phyloP scores from a whole-genome alignment of 139 green algal genomes.

The Picochlorum costavermella region DNA sequence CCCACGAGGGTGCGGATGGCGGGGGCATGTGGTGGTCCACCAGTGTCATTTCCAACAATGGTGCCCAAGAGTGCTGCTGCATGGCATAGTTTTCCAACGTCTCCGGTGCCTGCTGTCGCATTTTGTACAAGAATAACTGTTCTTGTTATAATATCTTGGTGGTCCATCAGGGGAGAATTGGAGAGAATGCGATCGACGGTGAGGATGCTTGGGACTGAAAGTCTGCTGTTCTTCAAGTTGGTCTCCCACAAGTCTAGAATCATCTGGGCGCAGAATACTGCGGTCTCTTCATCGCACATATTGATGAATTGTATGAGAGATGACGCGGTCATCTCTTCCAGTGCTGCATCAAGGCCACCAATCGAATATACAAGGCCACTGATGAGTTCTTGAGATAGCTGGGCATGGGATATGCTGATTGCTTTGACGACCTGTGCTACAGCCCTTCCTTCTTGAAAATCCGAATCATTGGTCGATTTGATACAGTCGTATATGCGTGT shows the following conservation, averaged over 20 bases:
- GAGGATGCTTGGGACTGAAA: background rate
- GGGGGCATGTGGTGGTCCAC: slow-evolving; percentile 6
- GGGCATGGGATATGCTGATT: background rate
- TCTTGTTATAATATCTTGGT: slow-evolving; percentile 13
- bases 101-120: slow-evolving; percentile 46
- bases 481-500: too few relatives aligned
- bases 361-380: background rate
- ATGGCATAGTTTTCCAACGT: slow-evolving; percentile 55
- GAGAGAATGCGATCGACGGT: background rate
- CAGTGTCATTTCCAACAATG: background rate
- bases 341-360: background rate
- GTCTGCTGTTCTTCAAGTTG: too few relatives aligned
- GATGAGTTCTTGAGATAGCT: background rate
- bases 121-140: slow-evolving; percentile 38
- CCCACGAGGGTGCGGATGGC: slow-evolving; percentile 51
- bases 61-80: slow-evolving; percentile 5
- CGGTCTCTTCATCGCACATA: too few relatives aligned
- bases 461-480: too few relatives aligned
- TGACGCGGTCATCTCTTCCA: background rate
- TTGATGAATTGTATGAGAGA: background rate
- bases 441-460: too few relatives aligned
- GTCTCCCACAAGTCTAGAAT: too few relatives aligned
- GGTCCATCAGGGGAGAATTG: slow-evolving; percentile 14
- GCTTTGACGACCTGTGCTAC: too few relatives aligned
- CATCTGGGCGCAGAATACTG: too few relatives aligned